These are phyloP conservation scores for Monilinia polystroma DNA, from an alignment of 2,329 filamentous ascomycete genomes.

Conservation along the genomic window DNA sequence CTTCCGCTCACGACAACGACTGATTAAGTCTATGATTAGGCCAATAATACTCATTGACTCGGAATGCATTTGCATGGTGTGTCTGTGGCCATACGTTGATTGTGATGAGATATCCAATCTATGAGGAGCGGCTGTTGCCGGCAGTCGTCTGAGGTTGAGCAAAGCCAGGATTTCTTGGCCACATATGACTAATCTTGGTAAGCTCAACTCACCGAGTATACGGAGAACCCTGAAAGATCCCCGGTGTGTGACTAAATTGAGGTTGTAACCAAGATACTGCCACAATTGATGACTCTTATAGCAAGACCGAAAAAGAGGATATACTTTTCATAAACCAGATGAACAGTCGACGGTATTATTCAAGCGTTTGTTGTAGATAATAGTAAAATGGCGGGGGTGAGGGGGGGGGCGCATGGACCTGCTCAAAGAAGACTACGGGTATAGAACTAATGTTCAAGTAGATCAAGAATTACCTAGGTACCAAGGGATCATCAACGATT, in stretches of 20 bases:
- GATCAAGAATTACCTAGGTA: neutral
- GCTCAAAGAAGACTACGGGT: neutral
- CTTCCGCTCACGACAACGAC: constrained; percentile 1
- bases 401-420: constrained; percentile 3
- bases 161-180: neutral
- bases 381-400: no score
- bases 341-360: neutral
- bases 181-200: constrained; percentile 8
- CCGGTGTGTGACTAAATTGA: neutral
- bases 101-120: constrained; percentile 2
- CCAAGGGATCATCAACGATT: neutral
- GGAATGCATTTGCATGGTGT: neutral
- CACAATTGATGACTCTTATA: neutral
- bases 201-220: constrained; percentile 12
- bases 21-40: neutral
- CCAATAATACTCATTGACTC: neutral
- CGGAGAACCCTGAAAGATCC: neutral
- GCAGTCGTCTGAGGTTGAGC: neutral
- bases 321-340: constrained; percentile 4
- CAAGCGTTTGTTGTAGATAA: neutral
- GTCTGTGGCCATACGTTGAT: neutral
- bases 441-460: no score
- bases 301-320: neutral
- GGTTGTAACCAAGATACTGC: neutral
- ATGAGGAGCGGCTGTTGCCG: neutral